These are phyloP conservation scores for Ceratorhiza oryzae-sativae DNA, from an alignment of 1,284 basidiomycete genomes.

Conservation along the genomic window DNA sequence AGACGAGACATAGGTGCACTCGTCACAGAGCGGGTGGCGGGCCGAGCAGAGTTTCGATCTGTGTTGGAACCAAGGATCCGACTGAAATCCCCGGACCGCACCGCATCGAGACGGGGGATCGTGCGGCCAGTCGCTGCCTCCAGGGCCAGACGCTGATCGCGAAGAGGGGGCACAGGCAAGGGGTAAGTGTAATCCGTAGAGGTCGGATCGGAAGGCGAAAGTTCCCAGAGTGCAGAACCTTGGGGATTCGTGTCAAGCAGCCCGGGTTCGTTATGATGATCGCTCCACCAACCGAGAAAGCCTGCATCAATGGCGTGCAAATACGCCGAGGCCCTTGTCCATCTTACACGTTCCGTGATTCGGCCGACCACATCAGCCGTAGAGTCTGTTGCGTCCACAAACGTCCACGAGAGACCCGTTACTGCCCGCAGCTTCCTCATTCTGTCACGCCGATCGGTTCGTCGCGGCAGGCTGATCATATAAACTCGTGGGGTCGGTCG, in stretches of 20 bases:
- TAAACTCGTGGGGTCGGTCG: slow-evolving; percentile 43
- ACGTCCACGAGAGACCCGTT: slow-evolving; percentile 44
- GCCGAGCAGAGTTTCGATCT: slow-evolving; percentile 27
- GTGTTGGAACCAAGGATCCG: not conserved
- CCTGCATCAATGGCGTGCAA: slow-evolving; percentile 35
- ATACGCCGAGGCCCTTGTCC: slow-evolving; percentile 37
- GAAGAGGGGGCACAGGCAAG: slow-evolving; percentile 31
- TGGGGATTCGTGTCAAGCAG: slow-evolving; percentile 12
- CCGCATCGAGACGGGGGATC: slow-evolving; percentile 13
- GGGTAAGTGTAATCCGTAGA: slow-evolving; percentile 31
- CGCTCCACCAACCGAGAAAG: slow-evolving; percentile 37
- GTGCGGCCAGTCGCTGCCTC: slow-evolving; percentile 22
- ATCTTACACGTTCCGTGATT: slow-evolving; percentile 42
- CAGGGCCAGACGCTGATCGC: slow-evolving; percentile 35
- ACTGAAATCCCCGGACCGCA: slow-evolving; percentile 9
- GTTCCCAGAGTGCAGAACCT: slow-evolving; percentile 38
- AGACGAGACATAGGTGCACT: slow-evolving; percentile 21
- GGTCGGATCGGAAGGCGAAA: slow-evolving; percentile 29
- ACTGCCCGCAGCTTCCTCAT: slow-evolving; percentile 44
- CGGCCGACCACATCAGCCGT: slow-evolving; percentile 30
- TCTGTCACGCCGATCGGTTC: slow-evolving; percentile 44
- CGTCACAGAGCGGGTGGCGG: slow-evolving; percentile 35
- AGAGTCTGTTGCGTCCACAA: slow-evolving; percentile 42
- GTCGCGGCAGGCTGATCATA: slow-evolving; percentile 45
- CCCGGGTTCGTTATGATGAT: slow-evolving; percentile 25